Evolutionary conservation across 257 asterid genomes (phyloP).

Genomic region (Anisodus acutangulus): DNA sequence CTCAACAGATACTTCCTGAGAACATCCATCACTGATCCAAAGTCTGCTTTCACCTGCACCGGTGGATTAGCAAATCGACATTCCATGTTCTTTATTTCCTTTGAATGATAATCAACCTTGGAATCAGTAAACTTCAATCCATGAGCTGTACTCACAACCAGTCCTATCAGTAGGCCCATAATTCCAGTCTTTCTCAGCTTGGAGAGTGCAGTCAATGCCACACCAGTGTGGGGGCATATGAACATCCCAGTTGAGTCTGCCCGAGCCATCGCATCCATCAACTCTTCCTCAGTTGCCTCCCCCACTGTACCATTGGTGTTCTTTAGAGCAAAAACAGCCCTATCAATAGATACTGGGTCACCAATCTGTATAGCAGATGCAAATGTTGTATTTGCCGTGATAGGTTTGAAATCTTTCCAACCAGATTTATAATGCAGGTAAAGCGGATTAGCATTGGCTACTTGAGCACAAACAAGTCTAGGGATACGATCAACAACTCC

Average conservation of each 20-base stretch:
- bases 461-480: conserved; percentile 86
- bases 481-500: conserved; percentile 80
- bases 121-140: conserved; percentile 86
- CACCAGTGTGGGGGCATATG: conserved; percentile 90
- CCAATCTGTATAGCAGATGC: conserved; percentile 94
- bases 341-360: conserved; percentile 85
- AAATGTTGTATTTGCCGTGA: conserved; percentile 75
- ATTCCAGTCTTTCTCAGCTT: conserved; percentile 75
- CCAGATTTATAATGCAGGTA: conserved; percentile 71
- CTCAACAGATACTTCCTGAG: conserved; percentile 63
- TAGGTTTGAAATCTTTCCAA: conserved; percentile 75
- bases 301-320: conserved; percentile 75
- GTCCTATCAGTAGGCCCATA: conserved; percentile 72
- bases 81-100: conserved; percentile 66
- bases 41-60: conserved; percentile 79
- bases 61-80: conserved; percentile 81
- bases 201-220: conserved; percentile 71
- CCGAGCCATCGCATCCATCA: conserved; percentile 91
- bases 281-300: conserved; percentile 89
- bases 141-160: conserved; percentile 85
- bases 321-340: conserved; percentile 78
- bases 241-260: conserved; percentile 95
- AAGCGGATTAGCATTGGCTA: conserved; percentile 83
- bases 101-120: conserved; percentile 76
- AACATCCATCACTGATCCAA: conserved; percentile 92